Conservation (phyloP, 139 green algal species). For the Chlamydomonas schloesseri region DNA sequence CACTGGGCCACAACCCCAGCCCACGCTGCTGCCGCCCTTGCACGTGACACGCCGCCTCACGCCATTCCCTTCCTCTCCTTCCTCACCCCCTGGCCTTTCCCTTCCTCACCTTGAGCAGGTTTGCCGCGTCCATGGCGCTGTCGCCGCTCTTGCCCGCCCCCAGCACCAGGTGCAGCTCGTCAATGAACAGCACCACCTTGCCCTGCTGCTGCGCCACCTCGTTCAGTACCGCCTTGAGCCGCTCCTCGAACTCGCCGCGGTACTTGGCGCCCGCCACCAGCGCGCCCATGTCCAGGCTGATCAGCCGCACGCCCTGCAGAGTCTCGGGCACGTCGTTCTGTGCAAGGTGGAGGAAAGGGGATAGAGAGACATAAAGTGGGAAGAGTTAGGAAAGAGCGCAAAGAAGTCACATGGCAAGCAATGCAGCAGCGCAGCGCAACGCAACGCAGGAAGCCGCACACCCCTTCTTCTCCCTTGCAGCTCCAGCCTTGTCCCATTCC, state of each 20-base stretch:
- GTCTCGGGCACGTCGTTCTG: conserved; percentile 86
- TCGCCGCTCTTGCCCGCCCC: conserved; percentile 80
- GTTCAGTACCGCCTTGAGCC: conserved; percentile 82
- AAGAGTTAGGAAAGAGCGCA: no score
- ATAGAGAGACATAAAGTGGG: no score
- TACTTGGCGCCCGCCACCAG: conserved; percentile 89
- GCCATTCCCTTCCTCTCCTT: no score
- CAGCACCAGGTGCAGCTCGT: conserved; percentile 53
- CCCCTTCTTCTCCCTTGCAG: neutral
- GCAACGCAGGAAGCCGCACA: no score
- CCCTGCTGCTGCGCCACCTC: conserved; percentile 66
- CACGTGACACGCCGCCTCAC: no score
- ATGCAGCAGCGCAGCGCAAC: no score
- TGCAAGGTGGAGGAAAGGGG: neutral
- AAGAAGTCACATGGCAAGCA: no score
- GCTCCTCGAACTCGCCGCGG: conserved; percentile 95
- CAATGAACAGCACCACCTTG: conserved; percentile 93
- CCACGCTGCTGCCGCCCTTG: no score
- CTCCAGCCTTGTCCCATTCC: neutral
- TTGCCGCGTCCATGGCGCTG: conserved; percentile 93
- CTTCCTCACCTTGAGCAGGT: conserved; percentile 86
- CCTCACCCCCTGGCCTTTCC: no score
- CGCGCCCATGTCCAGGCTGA: conserved; percentile 92
- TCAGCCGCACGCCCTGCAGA: conserved; percentile 75
- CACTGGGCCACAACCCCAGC: no score